phyloP scores from a whole-genome alignment of 208 protist species.

The Leptomonas seymouri region DNA sequence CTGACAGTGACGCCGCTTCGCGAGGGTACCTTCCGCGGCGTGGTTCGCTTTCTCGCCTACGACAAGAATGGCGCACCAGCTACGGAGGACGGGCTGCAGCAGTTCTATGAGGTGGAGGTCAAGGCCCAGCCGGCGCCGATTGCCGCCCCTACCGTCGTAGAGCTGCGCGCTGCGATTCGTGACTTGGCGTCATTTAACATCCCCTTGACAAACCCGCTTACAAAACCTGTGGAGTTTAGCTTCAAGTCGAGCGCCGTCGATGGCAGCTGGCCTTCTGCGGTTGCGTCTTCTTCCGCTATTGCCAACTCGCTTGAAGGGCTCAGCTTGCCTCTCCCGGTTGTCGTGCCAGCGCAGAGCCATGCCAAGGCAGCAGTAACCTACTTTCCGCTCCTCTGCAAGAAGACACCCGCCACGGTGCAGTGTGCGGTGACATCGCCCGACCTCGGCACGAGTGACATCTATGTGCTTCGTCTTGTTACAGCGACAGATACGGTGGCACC shows the following conservation, averaged over 20 bases:
- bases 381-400: slow-evolving; percentile 86
- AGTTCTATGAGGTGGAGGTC: slow-evolving; percentile 86
- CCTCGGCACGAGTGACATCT: slow-evolving; percentile 78
- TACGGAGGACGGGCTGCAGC: slow-evolving; percentile 61
- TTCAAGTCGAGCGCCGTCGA: slow-evolving; percentile 56
- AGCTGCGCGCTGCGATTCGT: slow-evolving; percentile 86
- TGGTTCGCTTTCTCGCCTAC: slow-evolving; percentile 55
- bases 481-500: slow-evolving; percentile 47
- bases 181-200: slow-evolving; percentile 69
- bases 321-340: slow-evolving; percentile 55
- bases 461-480: slow-evolving; percentile 72
- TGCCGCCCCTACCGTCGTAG: slow-evolving; percentile 39
- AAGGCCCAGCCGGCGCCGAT: slow-evolving; percentile 39
- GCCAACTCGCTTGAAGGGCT: slow-evolving; percentile 40
- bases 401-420: slow-evolving; percentile 58
- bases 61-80: slow-evolving; percentile 47
- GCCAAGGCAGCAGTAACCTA: slow-evolving; percentile 77
- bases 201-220: slow-evolving; percentile 90
- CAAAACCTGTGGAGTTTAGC: slow-evolving; percentile 65
- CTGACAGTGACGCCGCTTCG: slow-evolving; percentile 82
- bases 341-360: slow-evolving; percentile 64
- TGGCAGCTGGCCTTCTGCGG: slow-evolving; percentile 15
- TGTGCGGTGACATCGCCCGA: slow-evolving; percentile 79
- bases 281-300: neutral
- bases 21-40: slow-evolving; percentile 81